Conservation (phyloP, 2,329 filamentous ascomycete species). For the Lasiodiplodia citricola region DNA sequence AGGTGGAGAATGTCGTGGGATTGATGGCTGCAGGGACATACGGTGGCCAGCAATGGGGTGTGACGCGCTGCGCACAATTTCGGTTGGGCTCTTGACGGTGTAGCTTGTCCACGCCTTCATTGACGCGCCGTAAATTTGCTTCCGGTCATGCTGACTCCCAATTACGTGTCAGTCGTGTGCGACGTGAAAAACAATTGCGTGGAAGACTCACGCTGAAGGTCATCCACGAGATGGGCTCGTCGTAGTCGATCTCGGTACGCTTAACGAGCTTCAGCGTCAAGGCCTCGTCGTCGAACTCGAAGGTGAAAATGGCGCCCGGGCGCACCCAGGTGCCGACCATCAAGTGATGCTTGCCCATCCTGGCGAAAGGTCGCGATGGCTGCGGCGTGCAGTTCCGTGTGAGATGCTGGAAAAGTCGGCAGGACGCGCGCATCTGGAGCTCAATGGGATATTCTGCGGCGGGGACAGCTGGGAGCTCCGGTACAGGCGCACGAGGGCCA, state of each 20-base stretch:
- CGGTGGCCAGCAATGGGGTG: constrained; percentile 78
- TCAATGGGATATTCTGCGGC: not conserved
- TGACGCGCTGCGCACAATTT: constrained; percentile 76
- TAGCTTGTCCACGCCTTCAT: constrained; percentile 96
- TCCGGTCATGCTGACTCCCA: constrained; percentile 70
- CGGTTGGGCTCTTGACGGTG: constrained; percentile 73
- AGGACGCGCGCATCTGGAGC: constrained; percentile 22
- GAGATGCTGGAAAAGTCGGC: constrained; percentile 6
- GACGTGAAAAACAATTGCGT: not conserved
- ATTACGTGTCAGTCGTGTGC: constrained; percentile 3
- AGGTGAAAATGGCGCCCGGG: constrained; percentile 87
- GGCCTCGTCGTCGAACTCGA: constrained; percentile 83
- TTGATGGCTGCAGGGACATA: constrained; percentile 49
- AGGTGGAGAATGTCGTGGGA: constrained; percentile 26
- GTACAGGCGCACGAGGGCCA: constrained; percentile 7
- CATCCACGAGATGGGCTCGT: constrained; percentile 94
- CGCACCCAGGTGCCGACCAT: constrained; percentile 94
- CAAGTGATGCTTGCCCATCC: constrained; percentile 79
- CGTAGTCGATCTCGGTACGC: constrained; percentile 77
- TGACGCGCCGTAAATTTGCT: constrained; percentile 84
- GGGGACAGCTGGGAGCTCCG: not conserved
- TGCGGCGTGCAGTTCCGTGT: not conserved
- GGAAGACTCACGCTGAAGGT: constrained; percentile 73
- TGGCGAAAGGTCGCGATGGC: constrained; percentile 7
- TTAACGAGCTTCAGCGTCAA: constrained; percentile 77